Percentiles rank a stretch among this genome's conserved stretches.
Evolutionary conservation across 495 filamentous ascomycete genomes (phyloP).

Genomic region (Wilcoxina mikolae): DNA sequence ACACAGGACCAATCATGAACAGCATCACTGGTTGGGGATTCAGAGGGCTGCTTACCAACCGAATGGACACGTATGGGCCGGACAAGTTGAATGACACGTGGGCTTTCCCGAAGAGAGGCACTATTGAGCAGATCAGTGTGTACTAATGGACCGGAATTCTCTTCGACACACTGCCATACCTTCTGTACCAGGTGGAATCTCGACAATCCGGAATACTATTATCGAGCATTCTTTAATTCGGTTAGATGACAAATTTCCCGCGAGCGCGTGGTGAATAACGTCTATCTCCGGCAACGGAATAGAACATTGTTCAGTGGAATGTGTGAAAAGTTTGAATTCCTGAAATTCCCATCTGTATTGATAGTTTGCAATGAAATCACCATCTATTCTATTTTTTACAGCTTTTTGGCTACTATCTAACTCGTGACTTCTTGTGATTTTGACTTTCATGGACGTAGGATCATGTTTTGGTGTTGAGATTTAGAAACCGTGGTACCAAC

Average conservation of each 20-base stretch:
- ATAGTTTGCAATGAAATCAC: too few species aligned
- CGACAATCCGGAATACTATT: slow-evolving; percentile 16
- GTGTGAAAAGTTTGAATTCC: too few species aligned
- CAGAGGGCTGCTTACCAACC: too few species aligned
- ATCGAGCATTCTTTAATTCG: slow-evolving; percentile 7
- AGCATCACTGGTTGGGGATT: too few species aligned
- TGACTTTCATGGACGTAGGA: too few species aligned
- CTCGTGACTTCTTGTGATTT: too few species aligned
- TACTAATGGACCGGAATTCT: slow-evolving; percentile 23
- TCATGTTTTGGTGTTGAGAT: too few species aligned
- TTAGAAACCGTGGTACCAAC: too few species aligned
- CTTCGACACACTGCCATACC: slow-evolving; percentile 26
- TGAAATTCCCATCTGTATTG: too few species aligned
- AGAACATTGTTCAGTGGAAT: not conserved
- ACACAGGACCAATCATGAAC: too few species aligned
- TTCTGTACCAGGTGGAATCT: slow-evolving; percentile 17
- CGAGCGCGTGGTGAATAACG: not conserved
- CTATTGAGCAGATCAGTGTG: slow-evolving; percentile 11
- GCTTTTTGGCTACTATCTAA: too few species aligned
- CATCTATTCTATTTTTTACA: too few species aligned
- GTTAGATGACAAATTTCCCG: not conserved
- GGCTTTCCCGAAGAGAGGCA: not conserved
- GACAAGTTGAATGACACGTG: slow-evolving; percentile 12
- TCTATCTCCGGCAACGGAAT: not conserved
- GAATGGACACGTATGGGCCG: slow-evolving; percentile 20